Conservation (phyloP, 768 basidiomycete genomes). For the Amanita pallidorosea region DNA sequence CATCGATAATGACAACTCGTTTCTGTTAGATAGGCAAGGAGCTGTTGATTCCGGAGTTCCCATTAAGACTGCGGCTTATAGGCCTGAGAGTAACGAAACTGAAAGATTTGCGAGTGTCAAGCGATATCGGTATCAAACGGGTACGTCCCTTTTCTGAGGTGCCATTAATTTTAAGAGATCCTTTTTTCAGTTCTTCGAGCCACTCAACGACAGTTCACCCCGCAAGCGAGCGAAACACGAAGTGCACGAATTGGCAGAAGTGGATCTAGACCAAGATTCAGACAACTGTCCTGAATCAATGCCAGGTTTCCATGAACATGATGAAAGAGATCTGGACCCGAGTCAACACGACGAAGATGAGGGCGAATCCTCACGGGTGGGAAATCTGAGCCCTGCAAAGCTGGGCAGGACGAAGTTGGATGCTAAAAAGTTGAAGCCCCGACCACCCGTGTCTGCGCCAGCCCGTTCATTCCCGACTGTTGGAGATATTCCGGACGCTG, state of each 20-base stretch:
- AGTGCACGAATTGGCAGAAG: constrained; percentile 12
- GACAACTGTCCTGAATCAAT: constrained; percentile 25
- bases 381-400: constrained; percentile 2
- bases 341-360: constrained; percentile 13
- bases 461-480: constrained; percentile 8
- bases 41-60: constrained; percentile 70
- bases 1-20: not conserved
- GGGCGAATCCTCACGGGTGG: constrained; percentile 10
- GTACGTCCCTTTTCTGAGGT: constrained; percentile 26
- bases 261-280: constrained; percentile 9
- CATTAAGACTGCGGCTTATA: constrained; percentile 72
- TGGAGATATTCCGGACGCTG: not conserved
- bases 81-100: constrained; percentile 84
- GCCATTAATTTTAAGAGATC: not conserved
- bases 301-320: constrained; percentile 44
- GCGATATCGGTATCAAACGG: constrained; percentile 56
- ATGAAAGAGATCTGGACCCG: constrained; percentile 25
- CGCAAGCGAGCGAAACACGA: constrained; percentile 24
- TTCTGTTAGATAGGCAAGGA: constrained; percentile 61
- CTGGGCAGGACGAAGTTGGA: not conserved
- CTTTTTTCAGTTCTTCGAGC: constrained; percentile 47
- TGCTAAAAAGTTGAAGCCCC: constrained; percentile 6
- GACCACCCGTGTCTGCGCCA: constrained; percentile 17
- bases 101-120: constrained; percentile 59
- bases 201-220: constrained; percentile 20